Evolutionary conservation across 495 filamentous ascomycete species (phyloP).

Genomic region (Aspergillus diversus): DNA sequence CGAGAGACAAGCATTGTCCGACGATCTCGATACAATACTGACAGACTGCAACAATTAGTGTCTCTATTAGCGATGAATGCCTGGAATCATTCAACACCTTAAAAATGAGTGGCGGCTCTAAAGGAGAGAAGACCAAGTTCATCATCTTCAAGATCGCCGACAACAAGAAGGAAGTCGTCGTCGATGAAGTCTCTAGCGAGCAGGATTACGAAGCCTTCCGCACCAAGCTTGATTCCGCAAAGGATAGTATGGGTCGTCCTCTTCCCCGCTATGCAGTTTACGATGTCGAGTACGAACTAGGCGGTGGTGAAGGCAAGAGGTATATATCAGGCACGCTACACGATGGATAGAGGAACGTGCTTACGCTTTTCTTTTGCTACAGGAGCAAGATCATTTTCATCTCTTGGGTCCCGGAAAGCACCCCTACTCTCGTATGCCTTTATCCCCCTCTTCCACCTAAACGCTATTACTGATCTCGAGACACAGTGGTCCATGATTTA

Average conservation of each 20-base stretch:
- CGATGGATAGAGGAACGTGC: not conserved
- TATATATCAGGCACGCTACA: constrained; percentile 34
- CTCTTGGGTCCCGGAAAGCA: constrained; percentile 86
- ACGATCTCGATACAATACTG: constrained; percentile 23
- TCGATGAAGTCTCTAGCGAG: constrained; percentile 71
- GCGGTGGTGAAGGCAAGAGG: constrained; percentile 80
- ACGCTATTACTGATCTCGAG: constrained; percentile 29
- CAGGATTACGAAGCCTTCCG: constrained; percentile 78
- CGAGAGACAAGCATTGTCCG: not conserved
- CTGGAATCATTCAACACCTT: constrained; percentile 84
- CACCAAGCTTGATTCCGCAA: constrained; percentile 72
- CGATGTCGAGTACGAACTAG: constrained; percentile 84
- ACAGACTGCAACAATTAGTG: constrained; percentile 54
- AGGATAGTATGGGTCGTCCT: constrained; percentile 64
- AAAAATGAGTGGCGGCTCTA: constrained; percentile 76
- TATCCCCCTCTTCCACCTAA: not conserved
- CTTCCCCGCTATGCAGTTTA: constrained; percentile 89
- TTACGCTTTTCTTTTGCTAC: constrained; percentile 12
- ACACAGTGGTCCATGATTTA: constrained; percentile 80
- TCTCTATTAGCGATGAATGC: constrained; percentile 78
- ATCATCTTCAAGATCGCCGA: constrained; percentile 97
- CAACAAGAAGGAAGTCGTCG: constrained; percentile 85
- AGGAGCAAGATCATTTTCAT: constrained; percentile 98
- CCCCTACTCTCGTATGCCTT: constrained; percentile 73
- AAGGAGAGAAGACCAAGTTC: constrained; percentile 80